Evolutionary conservation across 805 yeast genomes (phyloP).

Genomic region (Saccharomycodes ludwigii): DNA sequence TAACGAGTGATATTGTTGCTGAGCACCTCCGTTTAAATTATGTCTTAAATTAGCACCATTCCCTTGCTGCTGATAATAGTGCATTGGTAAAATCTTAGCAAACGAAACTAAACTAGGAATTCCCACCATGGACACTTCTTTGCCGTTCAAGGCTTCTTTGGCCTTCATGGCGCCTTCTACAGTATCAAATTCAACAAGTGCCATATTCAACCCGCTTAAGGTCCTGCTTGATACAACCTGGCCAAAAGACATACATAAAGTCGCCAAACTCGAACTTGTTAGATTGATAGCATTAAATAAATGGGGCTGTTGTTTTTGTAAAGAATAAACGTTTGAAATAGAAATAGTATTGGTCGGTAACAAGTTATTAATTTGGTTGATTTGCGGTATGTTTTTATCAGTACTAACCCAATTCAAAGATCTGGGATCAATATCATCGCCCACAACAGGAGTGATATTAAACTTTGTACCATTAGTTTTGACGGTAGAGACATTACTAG

Average conservation of each 20-base stretch:
- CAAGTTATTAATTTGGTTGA: conserved; percentile 54
- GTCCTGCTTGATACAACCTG: conserved; percentile 47
- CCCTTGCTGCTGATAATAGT: conserved; percentile 15
- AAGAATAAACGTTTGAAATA: conserved; percentile 50
- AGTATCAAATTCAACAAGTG: conserved; percentile 59
- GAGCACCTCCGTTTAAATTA: conserved; percentile 5
- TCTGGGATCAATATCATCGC: conserved; percentile 51
- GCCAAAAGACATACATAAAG: conserved; percentile 54
- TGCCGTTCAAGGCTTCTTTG: conserved; percentile 65
- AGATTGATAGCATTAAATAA: conserved; percentile 33
- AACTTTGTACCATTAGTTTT: no score
- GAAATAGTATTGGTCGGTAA: conserved; percentile 71
- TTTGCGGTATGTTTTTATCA: conserved; percentile 59
- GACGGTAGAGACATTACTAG: no score
- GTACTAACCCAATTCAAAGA: conserved; percentile 55
- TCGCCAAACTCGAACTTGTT: conserved; percentile 37
- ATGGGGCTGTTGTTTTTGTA: conserved; percentile 34
- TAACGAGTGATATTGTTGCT: conserved; percentile 15
- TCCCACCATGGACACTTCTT: conserved; percentile 67
- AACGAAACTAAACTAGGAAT: conserved; percentile 66
- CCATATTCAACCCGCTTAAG: conserved; percentile 36
- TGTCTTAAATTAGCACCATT: conserved; percentile 5
- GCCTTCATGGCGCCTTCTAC: conserved; percentile 72
- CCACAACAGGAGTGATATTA: conserved; percentile 22
- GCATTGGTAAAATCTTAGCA: conserved; percentile 51